Evolutionary conservation across 345 rosid genomes (phyloP), one percentile per base, ranked within the genome.

Genomic region (Eucalyptus cloeziana): DNA sequence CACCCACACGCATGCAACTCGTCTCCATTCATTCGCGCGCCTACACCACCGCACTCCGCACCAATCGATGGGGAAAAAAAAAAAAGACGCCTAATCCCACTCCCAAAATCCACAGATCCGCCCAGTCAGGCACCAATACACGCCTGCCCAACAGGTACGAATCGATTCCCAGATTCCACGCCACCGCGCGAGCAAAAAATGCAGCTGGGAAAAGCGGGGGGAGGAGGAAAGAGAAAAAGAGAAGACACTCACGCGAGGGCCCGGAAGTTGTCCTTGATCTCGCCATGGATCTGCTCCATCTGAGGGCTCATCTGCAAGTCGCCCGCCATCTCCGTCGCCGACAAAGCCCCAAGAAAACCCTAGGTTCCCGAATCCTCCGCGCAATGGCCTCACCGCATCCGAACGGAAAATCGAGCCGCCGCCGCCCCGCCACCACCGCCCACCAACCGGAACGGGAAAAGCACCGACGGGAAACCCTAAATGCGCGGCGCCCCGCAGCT

Each of bases 271-370:
- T 98, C 99, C 81, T 95, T 96, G 90, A 97, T 97, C 93, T 97
- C 98, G 44, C 97, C 99, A 88, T 96, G 98, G 97, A 96, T 96
- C 97, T 96, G 99, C 95, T 97, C 99, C 95, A 97, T 91, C 93
- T 95, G 97, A 89, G 98, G 96, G 87, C 90, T 94, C 99, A 96
- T 95, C 90, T 92, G 97, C 88, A 97, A 91, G 58, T 94, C 94
- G 60, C 91, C 60, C 60, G 97, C 94, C 98, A 95, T 96, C 37
- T 37, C 45, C 44, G 67, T 37, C 19, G 67, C 67, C 87, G 67
- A 54, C 7, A 30, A 86, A 86, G 30, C 69, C 67, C 87, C 87
- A 2, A 37, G 30, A 86, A 86, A 86, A 51, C 17, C 87, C 60
- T 50, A 86, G 43, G 24, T 19, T 49, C 60, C 87, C 49, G 22